Base-by-base conservation (phyloP, 805 yeast species). In the Lachancea kluyveri region DNA sequence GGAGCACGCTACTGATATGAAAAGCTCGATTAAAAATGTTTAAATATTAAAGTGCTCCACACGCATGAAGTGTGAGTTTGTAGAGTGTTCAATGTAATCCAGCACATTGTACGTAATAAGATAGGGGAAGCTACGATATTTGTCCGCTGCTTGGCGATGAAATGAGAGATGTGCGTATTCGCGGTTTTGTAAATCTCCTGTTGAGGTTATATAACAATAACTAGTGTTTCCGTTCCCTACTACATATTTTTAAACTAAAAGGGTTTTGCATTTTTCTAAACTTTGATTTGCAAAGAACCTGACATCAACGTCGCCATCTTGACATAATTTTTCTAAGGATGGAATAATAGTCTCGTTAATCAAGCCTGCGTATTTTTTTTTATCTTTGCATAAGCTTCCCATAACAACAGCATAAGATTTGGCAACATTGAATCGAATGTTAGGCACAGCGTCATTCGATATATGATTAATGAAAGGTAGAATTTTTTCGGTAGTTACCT, bases 391-490 rank as follows among this genome's bases (percentile, higher is more conserved):
- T 37, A 83, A 60, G 10, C 76, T 65, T 48, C 75, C 72, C 5
- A 77, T 77, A 20, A 82, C 66, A 16, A 68, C 63, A 24, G 74
- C 69, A 51, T 82, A 76, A 10, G 94, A 74, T 59, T 86, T 87
- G 17, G 99, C 96, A 41, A 83, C 87, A 61, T 88, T 92, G 65
- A 92, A 92, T 53, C 96, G 74, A 41, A 92, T 88, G 59, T 92
- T 92, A 47, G 99, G 96, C 35, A 92, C 96, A 6, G 77, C 71
- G 61, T 92, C 98, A 22, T 66, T 67, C 23, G 77, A 68, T 47
- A 90, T 67, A 29, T 73, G 76, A 43, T 76, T 70, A 39, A 92
- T 67, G 50, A 85, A 88, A 15, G 96, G 96, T 47, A 87, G 65
- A 26, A 88, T 72, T 43, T 79, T 78, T 24, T 68, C 67, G 24